These are phyloP conservation scores for Ceriops zippeliana DNA, from an alignment of 345 rosid genomes.

Conservation along the genomic window DNA sequence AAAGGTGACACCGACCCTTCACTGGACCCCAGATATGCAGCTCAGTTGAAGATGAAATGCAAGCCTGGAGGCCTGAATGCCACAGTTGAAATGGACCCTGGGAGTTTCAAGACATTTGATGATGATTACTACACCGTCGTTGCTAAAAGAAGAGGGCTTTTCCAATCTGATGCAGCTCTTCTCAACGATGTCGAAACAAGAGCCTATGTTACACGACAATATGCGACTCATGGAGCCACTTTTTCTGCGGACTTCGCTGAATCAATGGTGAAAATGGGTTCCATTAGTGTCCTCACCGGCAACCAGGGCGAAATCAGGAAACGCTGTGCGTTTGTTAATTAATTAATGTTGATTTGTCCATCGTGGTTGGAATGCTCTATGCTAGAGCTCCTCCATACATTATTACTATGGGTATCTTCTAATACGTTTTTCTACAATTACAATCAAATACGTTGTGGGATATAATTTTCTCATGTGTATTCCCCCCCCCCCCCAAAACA, in stretches of 20 bases:
- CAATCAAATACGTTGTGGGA: no score
- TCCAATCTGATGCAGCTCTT: slow-evolving; percentile 61
- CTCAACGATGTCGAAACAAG: slow-evolving; percentile 39
- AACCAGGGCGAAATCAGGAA: slow-evolving; percentile 25
- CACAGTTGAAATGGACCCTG: slow-evolving; percentile 55
- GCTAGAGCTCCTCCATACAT: no score
- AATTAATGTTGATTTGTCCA: neutral
- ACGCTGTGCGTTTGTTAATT: slow-evolving; percentile 14
- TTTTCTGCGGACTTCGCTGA: slow-evolving; percentile 27
- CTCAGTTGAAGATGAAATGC: slow-evolving; percentile 41
- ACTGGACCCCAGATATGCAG: slow-evolving; percentile 44
- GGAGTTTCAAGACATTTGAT: slow-evolving; percentile 52
- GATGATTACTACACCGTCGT: slow-evolving; percentile 42
- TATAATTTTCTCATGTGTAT: no score
- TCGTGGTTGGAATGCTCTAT: no score
- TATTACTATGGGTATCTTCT: no score
- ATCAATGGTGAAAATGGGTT: slow-evolving; percentile 19
- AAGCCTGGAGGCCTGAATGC: slow-evolving; percentile 36
- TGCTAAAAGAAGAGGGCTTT: slow-evolving; percentile 47
- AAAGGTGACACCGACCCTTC: slow-evolving; percentile 57
- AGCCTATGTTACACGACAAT: slow-evolving; percentile 32
- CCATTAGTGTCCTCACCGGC: slow-evolving; percentile 20
- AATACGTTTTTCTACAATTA: no score
- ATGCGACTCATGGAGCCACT: slow-evolving; percentile 21
- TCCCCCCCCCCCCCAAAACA: no score